phyloP scores from a whole-genome alignment of 441 rosid genomes.

The Corymbia calophylla region DNA sequence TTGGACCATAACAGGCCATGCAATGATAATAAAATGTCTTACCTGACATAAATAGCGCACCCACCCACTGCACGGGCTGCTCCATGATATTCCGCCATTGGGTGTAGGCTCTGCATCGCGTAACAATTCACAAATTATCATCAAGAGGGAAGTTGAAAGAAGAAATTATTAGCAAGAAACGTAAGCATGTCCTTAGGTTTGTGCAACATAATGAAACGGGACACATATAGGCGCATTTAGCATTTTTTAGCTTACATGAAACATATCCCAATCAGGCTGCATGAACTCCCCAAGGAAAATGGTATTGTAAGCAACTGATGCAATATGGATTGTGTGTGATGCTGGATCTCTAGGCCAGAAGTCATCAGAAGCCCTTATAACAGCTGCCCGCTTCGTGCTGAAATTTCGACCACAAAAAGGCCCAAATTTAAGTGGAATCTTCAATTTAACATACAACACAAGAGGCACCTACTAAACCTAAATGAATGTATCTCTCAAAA shows the following conservation, averaged over 20 bases:
- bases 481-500: neutral
- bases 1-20: neutral
- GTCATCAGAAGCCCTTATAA: slow-evolving; percentile 61
- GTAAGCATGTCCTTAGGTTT: neutral
- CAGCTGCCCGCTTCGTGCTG: slow-evolving; percentile 49
- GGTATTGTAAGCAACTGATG: slow-evolving; percentile 63
- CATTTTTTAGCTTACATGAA: slow-evolving; percentile 29
- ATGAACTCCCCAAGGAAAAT: slow-evolving; percentile 65
- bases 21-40: neutral
- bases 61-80: slow-evolving; percentile 64
- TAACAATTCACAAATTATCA: neutral
- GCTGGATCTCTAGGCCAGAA: slow-evolving; percentile 69
- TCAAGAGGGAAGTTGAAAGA: neutral
- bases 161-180: neutral
- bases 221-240: neutral
- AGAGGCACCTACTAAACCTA: neutral
- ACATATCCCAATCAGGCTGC: slow-evolving; percentile 84
- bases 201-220: neutral
- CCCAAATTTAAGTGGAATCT: neutral
- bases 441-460: neutral
- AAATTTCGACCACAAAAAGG: neutral
- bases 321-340: slow-evolving; percentile 63
- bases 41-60: slow-evolving; percentile 63
- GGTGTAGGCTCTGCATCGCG: slow-evolving; percentile 43
- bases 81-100: slow-evolving; percentile 65